Base-by-base conservation (phyloP, 768 basidiomycete species). In the Boletus patriciae region DNA sequence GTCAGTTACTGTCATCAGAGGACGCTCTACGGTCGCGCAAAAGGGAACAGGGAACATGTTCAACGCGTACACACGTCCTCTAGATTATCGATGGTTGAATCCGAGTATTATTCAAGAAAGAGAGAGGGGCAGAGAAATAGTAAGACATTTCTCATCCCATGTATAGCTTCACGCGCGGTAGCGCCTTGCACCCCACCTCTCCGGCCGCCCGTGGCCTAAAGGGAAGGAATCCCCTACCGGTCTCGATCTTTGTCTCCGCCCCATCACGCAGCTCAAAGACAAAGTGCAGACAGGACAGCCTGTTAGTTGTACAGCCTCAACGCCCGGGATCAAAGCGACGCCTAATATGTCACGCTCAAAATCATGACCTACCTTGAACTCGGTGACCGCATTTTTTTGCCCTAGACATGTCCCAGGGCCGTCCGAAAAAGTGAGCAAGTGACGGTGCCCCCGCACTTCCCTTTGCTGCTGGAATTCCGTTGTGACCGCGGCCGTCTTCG, bases 321-420 rank as follows among this genome's bases (percentile, higher is more conserved):
- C 13, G 10, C 2, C 7, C 4, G 34, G 15, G 6, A 36, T 16
- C 13, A 15, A 12, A 15, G 34, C 13, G 13, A 15, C 10, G 9
- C 2, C 8, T 29, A 29, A 16, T 7, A 18, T 11, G 5, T 0
- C 21, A n/a, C 16, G 9, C 11, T 29, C 29, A 9, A 29, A 29
- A 29, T 18, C 13, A 38, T 13, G 37, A 58, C 60, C 9, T 19
- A 70, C 74, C 63, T 75, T 74, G 62, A 76, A 43, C 44, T 74
- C 73, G 0, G 67, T 34, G 13, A 83, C 43, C 0, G 82, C 82
- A 61, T 83, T 83, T 9, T 68, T 59, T 54, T 75, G 77, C 0
- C 82, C 83, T 11, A 82, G 50, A 63, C 82, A 84, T 4, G 66
- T 73, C 50, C 80, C 67, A 1, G 79, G 79, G 0, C 83, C 80